These are phyloP conservation scores for Cucurbita moschata DNA, from an alignment of 306 rosid species.

Conservation along the genomic window DNA sequence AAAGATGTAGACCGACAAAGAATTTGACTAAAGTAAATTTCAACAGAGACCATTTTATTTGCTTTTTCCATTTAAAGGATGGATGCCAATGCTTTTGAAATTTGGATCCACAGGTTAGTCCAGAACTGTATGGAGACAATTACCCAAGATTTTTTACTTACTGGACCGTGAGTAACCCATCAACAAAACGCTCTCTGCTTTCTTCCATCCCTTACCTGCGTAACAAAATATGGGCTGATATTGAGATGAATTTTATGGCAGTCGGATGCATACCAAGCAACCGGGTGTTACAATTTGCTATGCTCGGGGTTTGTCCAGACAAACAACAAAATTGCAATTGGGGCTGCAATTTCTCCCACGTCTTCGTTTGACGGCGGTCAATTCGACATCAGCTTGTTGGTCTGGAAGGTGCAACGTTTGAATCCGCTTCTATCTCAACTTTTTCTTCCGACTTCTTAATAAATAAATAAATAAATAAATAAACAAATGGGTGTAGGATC, in stretches of 20 bases:
- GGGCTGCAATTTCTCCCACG: constrained; percentile 8
- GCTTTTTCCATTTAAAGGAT: background rate
- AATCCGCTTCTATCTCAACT: too few species aligned
- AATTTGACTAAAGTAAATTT: background rate
- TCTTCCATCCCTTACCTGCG: background rate
- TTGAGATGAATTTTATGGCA: background rate
- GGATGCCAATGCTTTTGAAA: background rate
- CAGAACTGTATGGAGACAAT: constrained; percentile 16
- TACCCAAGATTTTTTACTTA: constrained; percentile 16
- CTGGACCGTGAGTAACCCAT: constrained; percentile 7
- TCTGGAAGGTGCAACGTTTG: constrained; percentile 2
- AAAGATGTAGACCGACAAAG: background rate
- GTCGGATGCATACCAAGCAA: constrained; percentile 16
- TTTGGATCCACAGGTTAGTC: constrained; percentile 9
- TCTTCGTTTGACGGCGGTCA: constrained; percentile 9
- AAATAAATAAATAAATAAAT: too few species aligned
- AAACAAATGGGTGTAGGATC: background rate
- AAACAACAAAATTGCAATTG: constrained; percentile 10
- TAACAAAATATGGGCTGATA: background rate
- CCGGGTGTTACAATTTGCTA: constrained; percentile 14
- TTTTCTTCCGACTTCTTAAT: too few species aligned
- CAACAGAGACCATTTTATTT: background rate
- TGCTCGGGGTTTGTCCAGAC: constrained; percentile 15
- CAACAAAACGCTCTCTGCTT: background rate
- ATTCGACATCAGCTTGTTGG: constrained; percentile 6